A percentile compares a stretch with the other conserved stretches of the same genome.
Conservation (phyloP, 2,329 filamentous ascomycete species). For the Calonectria pseudoreteaudii region DNA sequence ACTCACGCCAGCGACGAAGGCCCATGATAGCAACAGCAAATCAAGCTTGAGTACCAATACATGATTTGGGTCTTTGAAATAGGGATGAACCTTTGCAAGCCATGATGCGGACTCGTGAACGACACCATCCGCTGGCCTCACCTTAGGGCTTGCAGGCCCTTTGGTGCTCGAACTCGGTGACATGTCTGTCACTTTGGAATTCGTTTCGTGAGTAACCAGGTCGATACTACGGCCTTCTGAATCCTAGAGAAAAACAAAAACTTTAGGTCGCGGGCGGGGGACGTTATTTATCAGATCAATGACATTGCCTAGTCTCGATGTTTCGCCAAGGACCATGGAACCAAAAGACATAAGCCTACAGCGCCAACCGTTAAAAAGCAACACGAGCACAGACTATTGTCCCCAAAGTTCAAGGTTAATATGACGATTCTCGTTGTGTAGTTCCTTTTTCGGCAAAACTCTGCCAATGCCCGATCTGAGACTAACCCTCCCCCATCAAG, state of each 20-base stretch:
- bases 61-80: conserved; percentile 44
- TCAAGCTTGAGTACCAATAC: conserved; percentile 46
- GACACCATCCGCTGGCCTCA: not conserved
- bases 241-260: too few species aligned
- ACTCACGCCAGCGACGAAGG: conserved; percentile 31
- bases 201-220: too few species aligned
- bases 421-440: conserved; percentile 20
- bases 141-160: not conserved
- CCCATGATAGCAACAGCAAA: conserved; percentile 42
- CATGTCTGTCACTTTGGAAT: conserved; percentile 13
- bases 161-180: conserved; percentile 26
- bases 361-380: too few species aligned
- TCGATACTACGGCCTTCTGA: not conserved
- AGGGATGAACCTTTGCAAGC: conserved; percentile 46
- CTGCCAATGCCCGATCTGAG: not conserved
- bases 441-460: conserved; percentile 16
- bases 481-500: not conserved
- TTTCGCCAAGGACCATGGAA: not conserved
- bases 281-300: conserved; percentile 1
- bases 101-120: conserved; percentile 38
- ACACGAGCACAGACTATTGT: not conserved
- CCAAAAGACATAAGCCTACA: not conserved
- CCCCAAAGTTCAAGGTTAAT: conserved; percentile 15
- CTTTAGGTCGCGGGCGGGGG: not conserved
- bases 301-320: not conserved